Base-by-base conservation (phyloP, 305 asterid species). In the Fraxinus sp. region DNA sequence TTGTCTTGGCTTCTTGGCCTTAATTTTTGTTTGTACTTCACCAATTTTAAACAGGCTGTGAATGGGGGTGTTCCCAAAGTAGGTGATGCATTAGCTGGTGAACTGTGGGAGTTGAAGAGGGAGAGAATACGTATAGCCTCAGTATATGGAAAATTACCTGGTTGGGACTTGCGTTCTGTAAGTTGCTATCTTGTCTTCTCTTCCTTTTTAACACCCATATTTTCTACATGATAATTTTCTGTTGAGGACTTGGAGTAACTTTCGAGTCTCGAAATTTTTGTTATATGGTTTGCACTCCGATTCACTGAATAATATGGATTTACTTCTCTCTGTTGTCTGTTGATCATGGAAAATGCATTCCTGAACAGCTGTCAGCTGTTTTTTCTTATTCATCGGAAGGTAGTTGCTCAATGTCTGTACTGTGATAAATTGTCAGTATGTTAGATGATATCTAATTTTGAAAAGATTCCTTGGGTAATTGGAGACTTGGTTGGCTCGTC, bases 121-220 rank as follows among this genome's bases (percentile, higher is more conserved):
- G 98, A 95, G 89, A 93, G 99, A 91, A 97, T 97, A 88, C 91
- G 98, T 57, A 87, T 90, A 55, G 94, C 96, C 84, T 97, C 99
- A 64, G 88, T 80, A 62, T 90, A 90, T 89, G 99, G 99, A 84
- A 91, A 91, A 85, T 80, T 90, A 81, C 92, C 96, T 81, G 99
- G 98, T 79, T 97, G 99, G 99, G 98, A 97, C 91, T 87, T 97
- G 97, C 91, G 96, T 70, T 97, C 99, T 82, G 99, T 97, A 90
- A 93, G 99, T 93, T 83, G 35, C 66, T 2, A 72, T 68, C 43
- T 77, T 76, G 72, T 77, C 13, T 62, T 43, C 37, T 16, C 57
- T 70, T 66, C 83, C 22, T 9, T 73, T 14, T 83, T 82, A 70
- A 43, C 11, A 3, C 64, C 35, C 22, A 16, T 4, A 52, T 70